Conservation (phyloP, 495 filamentous ascomycete genomes). For the Tuber melanosporum region DNA sequence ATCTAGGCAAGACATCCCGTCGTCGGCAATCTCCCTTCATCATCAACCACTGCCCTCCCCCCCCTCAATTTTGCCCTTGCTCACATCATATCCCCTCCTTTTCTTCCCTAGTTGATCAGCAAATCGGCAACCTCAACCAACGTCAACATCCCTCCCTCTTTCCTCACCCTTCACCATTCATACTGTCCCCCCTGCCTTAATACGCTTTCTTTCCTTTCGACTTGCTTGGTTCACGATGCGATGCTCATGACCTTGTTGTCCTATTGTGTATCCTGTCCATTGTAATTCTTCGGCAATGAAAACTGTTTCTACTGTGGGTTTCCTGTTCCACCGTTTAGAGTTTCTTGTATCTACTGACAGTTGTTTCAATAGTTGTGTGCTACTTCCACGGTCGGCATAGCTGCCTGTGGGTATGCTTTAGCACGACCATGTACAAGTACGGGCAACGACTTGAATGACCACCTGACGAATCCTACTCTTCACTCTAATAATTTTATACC, state of each 20-base stretch:
- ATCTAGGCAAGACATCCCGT: constrained; percentile 1
- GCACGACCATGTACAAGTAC: constrained; percentile 51
- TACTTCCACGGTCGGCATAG: constrained; percentile 61
- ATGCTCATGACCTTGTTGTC: constrained; percentile 36
- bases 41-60: background rate
- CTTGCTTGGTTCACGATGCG: constrained; percentile 31
- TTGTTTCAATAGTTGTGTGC: constrained; percentile 56
- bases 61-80: constrained; percentile 9
- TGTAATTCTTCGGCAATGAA: constrained; percentile 49
- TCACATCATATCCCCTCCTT: constrained; percentile 13
- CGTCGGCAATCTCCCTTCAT: background rate
- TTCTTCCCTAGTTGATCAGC: constrained; percentile 8
- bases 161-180: constrained; percentile 19
- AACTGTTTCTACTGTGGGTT: constrained; percentile 60
- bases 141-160: constrained; percentile 12
- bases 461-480: constrained; percentile 35
- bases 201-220: background rate
- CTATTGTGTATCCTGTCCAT: constrained; percentile 32
- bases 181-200: constrained; percentile 3
- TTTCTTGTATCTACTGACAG: background rate
- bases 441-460: constrained; percentile 34
- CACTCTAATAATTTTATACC: constrained; percentile 37
- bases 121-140: constrained; percentile 17
- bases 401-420: constrained; percentile 58
- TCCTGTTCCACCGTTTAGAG: background rate